Evolutionary conservation across 371 early-diverging fungal genomes (phyloP).

Genomic region (Thermomucor indicae-seudaticae): DNA sequence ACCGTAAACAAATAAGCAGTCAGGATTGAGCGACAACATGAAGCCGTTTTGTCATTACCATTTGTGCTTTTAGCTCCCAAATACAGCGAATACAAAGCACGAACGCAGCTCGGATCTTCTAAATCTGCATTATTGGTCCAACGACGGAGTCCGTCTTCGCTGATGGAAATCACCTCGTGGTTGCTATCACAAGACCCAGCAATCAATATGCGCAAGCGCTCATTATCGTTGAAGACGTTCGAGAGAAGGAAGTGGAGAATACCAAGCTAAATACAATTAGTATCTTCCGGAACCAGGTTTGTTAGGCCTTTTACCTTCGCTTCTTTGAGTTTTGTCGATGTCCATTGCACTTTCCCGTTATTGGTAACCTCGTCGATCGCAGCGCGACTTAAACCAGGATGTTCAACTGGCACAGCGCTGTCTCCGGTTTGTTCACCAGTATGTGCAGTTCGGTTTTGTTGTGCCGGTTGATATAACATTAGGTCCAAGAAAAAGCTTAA

Average conservation of each 20-base stretch:
- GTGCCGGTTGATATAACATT: conserved; percentile 56
- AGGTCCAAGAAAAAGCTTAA: conserved; percentile 61
- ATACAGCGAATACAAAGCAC: conserved; percentile 63
- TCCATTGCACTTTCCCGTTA: conserved; percentile 65
- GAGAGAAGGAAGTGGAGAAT: conserved; percentile 38
- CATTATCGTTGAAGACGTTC: conserved; percentile 39
- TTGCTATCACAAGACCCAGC: conserved; percentile 64
- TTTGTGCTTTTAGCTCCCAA: conserved; percentile 42
- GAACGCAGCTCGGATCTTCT: conserved; percentile 48
- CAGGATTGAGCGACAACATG: not conserved
- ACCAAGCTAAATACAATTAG: conserved; percentile 21
- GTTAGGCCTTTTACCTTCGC: conserved; percentile 25
- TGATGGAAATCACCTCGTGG: conserved; percentile 60
- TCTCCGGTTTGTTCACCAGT: conserved; percentile 2
- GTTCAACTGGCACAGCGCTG: too few relatives aligned
- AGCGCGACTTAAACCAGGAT: conserved; percentile 41
- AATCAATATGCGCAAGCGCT: conserved; percentile 58
- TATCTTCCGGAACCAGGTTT: not conserved
- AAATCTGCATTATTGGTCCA: conserved; percentile 59
- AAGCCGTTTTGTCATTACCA: not conserved
- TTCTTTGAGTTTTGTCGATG: conserved; percentile 33
- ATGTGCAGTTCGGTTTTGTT: conserved; percentile 1
- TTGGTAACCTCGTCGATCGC: conserved; percentile 61
- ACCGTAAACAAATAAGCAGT: not conserved
- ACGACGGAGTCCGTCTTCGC: conserved; percentile 71